These are phyloP conservation scores for Tetracladium setigerum DNA, from an alignment of 495 filamentous ascomycete species.

Conservation along the genomic window DNA sequence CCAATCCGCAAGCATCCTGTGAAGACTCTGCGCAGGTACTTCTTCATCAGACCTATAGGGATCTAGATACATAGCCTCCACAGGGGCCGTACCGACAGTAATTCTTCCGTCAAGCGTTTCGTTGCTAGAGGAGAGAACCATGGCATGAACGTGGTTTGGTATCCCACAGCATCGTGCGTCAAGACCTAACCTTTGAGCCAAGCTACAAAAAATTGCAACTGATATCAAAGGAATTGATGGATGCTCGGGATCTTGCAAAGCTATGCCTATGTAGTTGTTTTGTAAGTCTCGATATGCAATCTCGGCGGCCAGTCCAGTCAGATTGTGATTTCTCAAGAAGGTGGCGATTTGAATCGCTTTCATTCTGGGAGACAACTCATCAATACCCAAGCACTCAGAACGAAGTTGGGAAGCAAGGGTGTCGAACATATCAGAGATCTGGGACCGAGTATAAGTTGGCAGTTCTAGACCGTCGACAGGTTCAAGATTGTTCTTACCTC, in stretches of 20 bases:
- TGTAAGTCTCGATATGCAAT: constrained; percentile 66
- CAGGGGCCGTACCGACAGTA: constrained; percentile 16
- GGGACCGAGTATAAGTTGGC: constrained; percentile 18
- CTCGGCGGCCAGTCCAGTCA: constrained; percentile 59
- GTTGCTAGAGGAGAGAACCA: constrained; percentile 51
- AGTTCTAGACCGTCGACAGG: neutral
- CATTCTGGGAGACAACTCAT: constrained; percentile 45
- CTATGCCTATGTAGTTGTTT: constrained; percentile 78
- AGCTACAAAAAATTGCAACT: constrained; percentile 42
- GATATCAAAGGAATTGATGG: constrained; percentile 74
- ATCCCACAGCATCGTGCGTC: constrained; percentile 67
- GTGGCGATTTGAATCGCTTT: constrained; percentile 59
- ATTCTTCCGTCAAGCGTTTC: constrained; percentile 53
- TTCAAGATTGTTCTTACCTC: constrained; percentile 42
- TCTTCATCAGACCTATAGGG: constrained; percentile 68
- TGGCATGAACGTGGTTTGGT: constrained; percentile 72
- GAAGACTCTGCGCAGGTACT: constrained; percentile 49
- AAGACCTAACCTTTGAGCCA: constrained; percentile 51
- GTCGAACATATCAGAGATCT: constrained; percentile 56
- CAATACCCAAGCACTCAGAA: constrained; percentile 38
- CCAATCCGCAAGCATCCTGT: constrained; percentile 51
- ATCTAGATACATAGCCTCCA: constrained; percentile 69
- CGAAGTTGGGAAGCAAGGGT: constrained; percentile 48
- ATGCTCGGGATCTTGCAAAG: constrained; percentile 59
- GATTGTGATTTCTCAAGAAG: constrained; percentile 56